Evolutionary conservation across 108 stramenopile species (phyloP).

Genomic region (Stephanodiscus triporus): DNA sequence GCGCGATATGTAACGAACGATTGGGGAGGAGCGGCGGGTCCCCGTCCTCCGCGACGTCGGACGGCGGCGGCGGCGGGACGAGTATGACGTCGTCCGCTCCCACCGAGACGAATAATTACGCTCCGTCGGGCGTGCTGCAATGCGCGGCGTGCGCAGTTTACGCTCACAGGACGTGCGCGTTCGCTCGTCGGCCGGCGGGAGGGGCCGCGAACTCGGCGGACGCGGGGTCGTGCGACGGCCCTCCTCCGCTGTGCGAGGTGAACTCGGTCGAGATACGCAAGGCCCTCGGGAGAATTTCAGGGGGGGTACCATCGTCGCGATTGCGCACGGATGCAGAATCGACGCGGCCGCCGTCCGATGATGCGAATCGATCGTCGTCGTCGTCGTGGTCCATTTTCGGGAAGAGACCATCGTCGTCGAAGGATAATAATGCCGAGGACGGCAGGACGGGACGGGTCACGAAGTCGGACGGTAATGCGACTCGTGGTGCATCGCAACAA

Average conservation of each 20-base stretch:
- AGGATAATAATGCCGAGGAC: neutral
- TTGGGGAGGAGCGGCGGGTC: neutral
- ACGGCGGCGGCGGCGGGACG: conserved; percentile 2
- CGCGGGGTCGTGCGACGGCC: no score
- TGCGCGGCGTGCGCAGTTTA: conserved; percentile 74
- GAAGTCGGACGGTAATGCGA: neutral
- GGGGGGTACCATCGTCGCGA: neutral
- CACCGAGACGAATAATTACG: no score
- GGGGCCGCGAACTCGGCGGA: no score
- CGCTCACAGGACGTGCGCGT: conserved; percentile 77
- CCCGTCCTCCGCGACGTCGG: neutral
- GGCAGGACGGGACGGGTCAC: neutral
- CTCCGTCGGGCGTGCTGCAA: conserved; percentile 43
- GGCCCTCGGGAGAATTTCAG: conserved; percentile 14
- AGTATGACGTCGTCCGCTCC: conserved; percentile 8
- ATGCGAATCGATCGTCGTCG: neutral
- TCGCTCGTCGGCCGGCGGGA: conserved; percentile 15
- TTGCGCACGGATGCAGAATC: neutral
- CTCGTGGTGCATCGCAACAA: neutral
- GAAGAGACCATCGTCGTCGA: neutral
- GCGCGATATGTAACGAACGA: conserved; percentile 1
- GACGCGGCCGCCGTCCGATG: neutral
- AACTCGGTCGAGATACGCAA: conserved; percentile 25
- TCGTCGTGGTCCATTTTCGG: neutral
- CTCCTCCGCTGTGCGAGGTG: conserved; percentile 20